phyloP scores from a whole-genome alignment of 176 grass and related monocot species.

The Themeda triandra region DNA sequence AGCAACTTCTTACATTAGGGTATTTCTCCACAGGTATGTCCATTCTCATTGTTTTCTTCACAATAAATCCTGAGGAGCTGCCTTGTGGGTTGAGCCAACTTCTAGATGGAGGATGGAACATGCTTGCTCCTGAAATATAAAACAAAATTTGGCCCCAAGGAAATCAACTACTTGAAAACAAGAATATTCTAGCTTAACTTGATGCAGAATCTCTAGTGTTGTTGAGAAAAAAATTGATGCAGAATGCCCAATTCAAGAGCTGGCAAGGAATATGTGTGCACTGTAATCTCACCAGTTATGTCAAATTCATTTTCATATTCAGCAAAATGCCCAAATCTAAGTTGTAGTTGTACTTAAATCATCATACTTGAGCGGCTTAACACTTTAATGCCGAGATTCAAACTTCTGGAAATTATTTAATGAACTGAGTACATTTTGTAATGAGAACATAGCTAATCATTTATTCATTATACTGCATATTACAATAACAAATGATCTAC shows the following conservation, averaged over 20 bases:
- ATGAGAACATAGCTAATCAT: too few relatives aligned
- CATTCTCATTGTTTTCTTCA: constrained; percentile 53
- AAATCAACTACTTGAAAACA: not conserved
- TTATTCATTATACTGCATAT: too few relatives aligned
- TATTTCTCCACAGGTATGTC: constrained; percentile 47
- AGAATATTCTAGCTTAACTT: not conserved
- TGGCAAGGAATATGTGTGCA: not conserved
- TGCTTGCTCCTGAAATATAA: constrained; percentile 22
- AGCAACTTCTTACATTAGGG: constrained; percentile 32
- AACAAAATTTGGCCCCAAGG: not conserved
- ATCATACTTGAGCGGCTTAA: not conserved
- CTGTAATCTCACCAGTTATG: not conserved
- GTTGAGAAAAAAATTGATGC: too few relatives aligned
- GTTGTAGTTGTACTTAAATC: not conserved
- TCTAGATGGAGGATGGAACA: constrained; percentile 22
- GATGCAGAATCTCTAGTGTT: not conserved
- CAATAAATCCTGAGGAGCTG: constrained; percentile 18
- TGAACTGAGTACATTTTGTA: too few relatives aligned
- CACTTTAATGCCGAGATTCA: not conserved
- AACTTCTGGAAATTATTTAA: too few relatives aligned
- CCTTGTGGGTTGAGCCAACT: constrained; percentile 30
- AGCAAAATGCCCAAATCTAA: not conserved
- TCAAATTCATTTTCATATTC: not conserved
- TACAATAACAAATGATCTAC: too few relatives aligned
- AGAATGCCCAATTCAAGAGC: not conserved